Base-by-base conservation (phyloP, 371 early-diverging fungal species). In the Aphelidium insulamus region DNA sequence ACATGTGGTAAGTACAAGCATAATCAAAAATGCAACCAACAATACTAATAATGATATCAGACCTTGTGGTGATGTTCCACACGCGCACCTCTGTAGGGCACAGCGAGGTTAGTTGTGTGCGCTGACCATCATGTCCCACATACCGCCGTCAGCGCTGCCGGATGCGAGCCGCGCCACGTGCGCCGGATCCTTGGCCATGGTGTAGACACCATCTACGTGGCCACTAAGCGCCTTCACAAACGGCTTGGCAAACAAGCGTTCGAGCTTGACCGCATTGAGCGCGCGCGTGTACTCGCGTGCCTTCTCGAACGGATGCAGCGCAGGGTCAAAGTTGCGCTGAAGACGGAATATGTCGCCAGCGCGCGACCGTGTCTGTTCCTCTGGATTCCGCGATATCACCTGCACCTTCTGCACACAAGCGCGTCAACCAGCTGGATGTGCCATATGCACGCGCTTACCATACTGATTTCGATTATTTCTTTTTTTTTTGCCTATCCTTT, bases 221-320 rank as follows among this genome's bases (percentile, higher is more conserved):
- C 90, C 90, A 26, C 57, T 52, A 12, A 98, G 50, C 2, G 86
- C 70, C 2, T 64, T 82, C 10, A 98, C 51, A 50, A 99, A 98
- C 8, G 99, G 99, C 50, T 98, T 97, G 36, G 98, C 84, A 51
- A 98, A 84, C 67, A 99, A 54, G 20, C 94, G 64, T 37, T 97
- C 97, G 21, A 98, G 51, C 51, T 99, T 99, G 24, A 72, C 72
- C 4, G 91, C 72, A 45, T 92, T 94, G 14, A 99, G 59, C 14
- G 99, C 98, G 17, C 98, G 62, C 15, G 81, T 78, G 61, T 94
- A 94, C 57, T 99, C 99, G 51, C 94, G 67, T 19, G 90, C 90
- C 45, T 75, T 66, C 52, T 90, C 83, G 33, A 95, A 91, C 2
- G 95, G 95, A 52, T 97, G 95, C 26, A 84, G 60, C 14, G 49